Conservation (phyloP, 1,284 basidiomycete species). For the Pisolithus thermaeus region DNA sequence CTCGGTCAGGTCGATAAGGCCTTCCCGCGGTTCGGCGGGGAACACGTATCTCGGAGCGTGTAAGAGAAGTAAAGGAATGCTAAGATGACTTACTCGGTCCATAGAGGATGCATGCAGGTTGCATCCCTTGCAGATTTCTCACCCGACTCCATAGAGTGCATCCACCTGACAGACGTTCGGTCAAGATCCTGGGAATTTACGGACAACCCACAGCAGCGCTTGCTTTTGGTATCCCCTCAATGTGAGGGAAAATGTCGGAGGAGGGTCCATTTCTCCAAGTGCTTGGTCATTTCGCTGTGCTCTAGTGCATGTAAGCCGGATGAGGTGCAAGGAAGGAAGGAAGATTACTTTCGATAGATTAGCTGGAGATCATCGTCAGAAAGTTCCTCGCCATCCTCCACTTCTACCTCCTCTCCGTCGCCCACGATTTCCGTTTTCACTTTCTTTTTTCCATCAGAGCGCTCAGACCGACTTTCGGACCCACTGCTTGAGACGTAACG, state of each 20-base stretch:
- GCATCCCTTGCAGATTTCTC: conserved; percentile 67
- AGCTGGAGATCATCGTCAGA: conserved; percentile 71
- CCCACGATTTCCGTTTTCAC: conserved; percentile 52
- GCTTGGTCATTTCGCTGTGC: conserved; percentile 77
- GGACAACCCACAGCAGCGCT: conserved; percentile 60
- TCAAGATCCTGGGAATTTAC: background rate
- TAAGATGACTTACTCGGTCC: conserved; percentile 72
- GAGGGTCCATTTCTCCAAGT: conserved; percentile 81
- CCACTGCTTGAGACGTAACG: conserved; percentile 12
- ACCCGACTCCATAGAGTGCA: conserved; percentile 83
- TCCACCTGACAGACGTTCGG: conserved; percentile 62
- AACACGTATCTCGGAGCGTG: conserved; percentile 55
- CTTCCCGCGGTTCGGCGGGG: conserved; percentile 48
- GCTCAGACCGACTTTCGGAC: conserved; percentile 33
- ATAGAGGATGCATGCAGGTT: conserved; percentile 85
- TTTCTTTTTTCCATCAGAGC: conserved; percentile 29
- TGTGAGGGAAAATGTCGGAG: conserved; percentile 72
- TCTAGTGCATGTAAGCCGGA: conserved; percentile 35
- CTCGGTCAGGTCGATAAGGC: conserved; percentile 62
- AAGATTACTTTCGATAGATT: conserved; percentile 71
- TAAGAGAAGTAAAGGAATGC: conserved; percentile 2
- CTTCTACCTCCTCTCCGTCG: conserved; percentile 63
- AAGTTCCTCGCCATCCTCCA: conserved; percentile 74
- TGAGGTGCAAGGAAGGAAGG: background rate
- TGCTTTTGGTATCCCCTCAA: conserved; percentile 93